Evolutionary conservation across 1,139 yeast species (phyloP).

Genomic region (Candida sp.): DNA sequence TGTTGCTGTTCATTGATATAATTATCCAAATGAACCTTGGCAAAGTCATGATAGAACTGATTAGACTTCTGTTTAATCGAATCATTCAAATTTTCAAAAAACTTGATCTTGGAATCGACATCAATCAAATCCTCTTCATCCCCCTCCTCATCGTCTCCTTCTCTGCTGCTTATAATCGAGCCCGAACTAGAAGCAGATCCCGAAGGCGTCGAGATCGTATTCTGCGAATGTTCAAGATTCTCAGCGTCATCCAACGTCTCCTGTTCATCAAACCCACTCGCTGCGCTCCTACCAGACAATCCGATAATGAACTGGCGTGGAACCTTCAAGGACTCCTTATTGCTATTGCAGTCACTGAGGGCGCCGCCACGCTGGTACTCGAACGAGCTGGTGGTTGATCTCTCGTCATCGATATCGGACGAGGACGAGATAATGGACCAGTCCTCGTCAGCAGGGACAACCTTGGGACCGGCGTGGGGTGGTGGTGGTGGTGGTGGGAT

Average conservation of each 20-base stretch:
- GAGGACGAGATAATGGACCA: slow-evolving; percentile 52
- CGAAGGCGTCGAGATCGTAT: background rate
- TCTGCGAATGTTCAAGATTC: slow-evolving; percentile 2
- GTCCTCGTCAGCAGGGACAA: slow-evolving; percentile 34
- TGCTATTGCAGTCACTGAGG: background rate
- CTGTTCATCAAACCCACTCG: background rate
- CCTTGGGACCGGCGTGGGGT: background rate
- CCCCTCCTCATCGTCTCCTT: background rate
- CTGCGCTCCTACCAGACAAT: background rate
- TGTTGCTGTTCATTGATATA: slow-evolving; percentile 17
- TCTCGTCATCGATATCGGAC: slow-evolving; percentile 45
- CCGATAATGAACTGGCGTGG: slow-evolving; percentile 6
- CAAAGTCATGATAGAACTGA: slow-evolving; percentile 25
- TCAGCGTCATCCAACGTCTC: background rate
- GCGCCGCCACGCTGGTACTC: slow-evolving; percentile 3
- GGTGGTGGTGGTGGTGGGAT: background rate
- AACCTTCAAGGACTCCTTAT: slow-evolving; percentile 7
- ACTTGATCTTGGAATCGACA: slow-evolving; percentile 21
- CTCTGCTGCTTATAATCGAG: background rate
- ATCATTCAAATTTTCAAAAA: slow-evolving; percentile 33
- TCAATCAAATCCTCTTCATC: slow-evolving; percentile 4
- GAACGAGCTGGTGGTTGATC: slow-evolving; percentile 26
- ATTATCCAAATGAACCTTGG: slow-evolving; percentile 19
- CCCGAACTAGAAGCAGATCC: background rate
- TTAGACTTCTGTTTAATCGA: slow-evolving; percentile 30